These are phyloP conservation scores for Stereum hirsutum DNA, from an alignment of 1,284 basidiomycete genomes.

Conservation along the genomic window DNA sequence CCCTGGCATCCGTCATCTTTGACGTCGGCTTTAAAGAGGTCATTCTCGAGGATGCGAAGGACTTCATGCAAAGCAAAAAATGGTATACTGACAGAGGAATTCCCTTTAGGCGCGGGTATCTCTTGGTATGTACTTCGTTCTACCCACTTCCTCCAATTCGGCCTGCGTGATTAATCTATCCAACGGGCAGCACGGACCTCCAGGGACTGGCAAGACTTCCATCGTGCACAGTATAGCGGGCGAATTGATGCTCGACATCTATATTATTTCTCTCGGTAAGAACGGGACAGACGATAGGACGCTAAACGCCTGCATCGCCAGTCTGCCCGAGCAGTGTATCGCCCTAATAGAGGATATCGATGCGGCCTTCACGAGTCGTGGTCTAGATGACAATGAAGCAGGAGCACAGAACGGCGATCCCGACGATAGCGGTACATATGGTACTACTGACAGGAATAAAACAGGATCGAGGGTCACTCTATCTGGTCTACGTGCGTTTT, in stretches of 20 bases:
- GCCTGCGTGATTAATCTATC: conserved; percentile 1
- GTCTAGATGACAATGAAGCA: conserved; percentile 24
- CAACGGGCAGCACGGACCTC: background rate
- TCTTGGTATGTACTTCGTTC: conserved; percentile 32
- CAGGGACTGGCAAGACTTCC: conserved; percentile 34
- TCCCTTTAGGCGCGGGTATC: conserved; percentile 65
- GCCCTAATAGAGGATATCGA: conserved; percentile 79
- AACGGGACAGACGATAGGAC: conserved; percentile 57
- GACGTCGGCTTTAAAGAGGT: conserved; percentile 57
- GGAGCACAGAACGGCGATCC: no score
- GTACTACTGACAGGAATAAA: background rate
- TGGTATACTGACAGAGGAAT: conserved; percentile 63
- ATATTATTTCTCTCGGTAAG: conserved; percentile 67
- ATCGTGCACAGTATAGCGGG: conserved; percentile 70
- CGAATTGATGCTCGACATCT: conserved; percentile 66
- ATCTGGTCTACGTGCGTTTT: no score
- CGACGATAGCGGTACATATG: no score
- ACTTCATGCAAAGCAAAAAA: conserved; percentile 53
- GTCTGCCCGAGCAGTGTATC: conserved; percentile 61
- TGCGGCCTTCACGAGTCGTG: conserved; percentile 55
- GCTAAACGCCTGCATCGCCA: conserved; percentile 50
- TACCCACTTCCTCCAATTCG: background rate
- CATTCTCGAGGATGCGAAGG: conserved; percentile 54
- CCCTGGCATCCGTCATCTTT: conserved; percentile 55
- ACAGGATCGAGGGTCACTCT: conserved; percentile 37